Evolutionary conservation across 768 basidiomycete genomes (phyloP).

Genomic region (Tylopilus subfusipes): DNA sequence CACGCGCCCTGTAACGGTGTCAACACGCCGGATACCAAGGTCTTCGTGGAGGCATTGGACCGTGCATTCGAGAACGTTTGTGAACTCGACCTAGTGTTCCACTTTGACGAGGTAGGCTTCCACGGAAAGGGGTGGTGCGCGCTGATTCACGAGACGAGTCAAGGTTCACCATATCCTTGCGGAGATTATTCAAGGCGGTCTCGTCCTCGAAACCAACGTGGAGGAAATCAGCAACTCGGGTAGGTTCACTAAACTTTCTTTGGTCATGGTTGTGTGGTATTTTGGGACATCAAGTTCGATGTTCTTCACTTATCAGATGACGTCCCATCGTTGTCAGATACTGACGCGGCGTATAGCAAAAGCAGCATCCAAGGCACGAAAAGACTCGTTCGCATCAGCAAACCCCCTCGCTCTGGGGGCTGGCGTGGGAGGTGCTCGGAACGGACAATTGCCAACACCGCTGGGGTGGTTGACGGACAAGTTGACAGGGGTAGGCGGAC

Average conservation of each 20-base stretch:
- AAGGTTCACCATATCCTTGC: conserved; percentile 89
- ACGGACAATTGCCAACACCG: conserved; percentile 63
- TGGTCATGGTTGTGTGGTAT: not conserved
- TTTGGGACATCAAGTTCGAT: not conserved
- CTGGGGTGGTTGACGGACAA: conserved; percentile 78
- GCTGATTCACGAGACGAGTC: conserved; percentile 2
- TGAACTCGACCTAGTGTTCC: conserved; percentile 96
- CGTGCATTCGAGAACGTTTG: conserved; percentile 97
- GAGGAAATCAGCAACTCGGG: conserved; percentile 76
- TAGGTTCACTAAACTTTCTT: conserved; percentile 32
- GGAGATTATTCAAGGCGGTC: conserved; percentile 96
- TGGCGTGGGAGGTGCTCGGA: conserved; percentile 54
- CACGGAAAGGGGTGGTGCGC: not conserved
- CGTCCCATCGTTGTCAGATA: not conserved
- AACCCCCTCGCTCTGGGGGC: conserved; percentile 78
- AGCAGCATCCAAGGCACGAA: conserved; percentile 65
- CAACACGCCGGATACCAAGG: conserved; percentile 37
- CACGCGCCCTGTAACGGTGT: not conserved
- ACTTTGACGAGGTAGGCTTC: conserved; percentile 86
- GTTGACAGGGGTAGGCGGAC: conserved; percentile 60
- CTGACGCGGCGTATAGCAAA: conserved; percentile 48
- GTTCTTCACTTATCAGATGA: not conserved
- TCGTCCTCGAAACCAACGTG: conserved; percentile 93
- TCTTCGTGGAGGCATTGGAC: conserved; percentile 96
- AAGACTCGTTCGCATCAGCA: conserved; percentile 75